phyloP scores from a whole-genome alignment of 306 rosid genomes.

The Trifolium subterraneum region DNA sequence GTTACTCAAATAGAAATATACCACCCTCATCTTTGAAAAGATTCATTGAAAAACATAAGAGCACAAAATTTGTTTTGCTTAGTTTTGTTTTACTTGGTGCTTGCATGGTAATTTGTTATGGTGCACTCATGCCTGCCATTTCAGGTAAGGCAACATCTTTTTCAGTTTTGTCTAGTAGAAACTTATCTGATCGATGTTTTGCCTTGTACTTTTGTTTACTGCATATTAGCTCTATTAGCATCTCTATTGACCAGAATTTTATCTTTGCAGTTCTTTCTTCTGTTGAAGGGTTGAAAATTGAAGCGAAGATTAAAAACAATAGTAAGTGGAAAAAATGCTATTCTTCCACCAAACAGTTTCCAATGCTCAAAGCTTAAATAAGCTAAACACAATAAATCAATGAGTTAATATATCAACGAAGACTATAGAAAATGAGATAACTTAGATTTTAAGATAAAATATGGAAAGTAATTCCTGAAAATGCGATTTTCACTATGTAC shows the following conservation, averaged over 20 bases:
- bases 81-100: conserved; percentile 75
- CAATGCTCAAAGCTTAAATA: conserved; percentile 29
- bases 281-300: conserved; percentile 69
- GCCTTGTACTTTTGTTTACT: conserved; percentile 26
- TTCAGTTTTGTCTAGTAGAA: conserved; percentile 23
- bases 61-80: conserved; percentile 60
- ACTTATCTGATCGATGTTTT: conserved; percentile 30
- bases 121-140: conserved; percentile 78
- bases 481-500: conserved; percentile 26
- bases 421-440: conserved; percentile 15
- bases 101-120: conserved; percentile 77
- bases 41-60: conserved; percentile 74
- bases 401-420: conserved; percentile 6
- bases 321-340: conserved; percentile 56
- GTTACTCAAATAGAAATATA: conserved; percentile 55
- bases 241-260: conserved; percentile 43
- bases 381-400: conserved; percentile 10
- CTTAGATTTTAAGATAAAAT: conserved; percentile 15
- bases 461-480: conserved; percentile 20
- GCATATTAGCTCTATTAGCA: conserved; percentile 26
- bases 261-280: conserved; percentile 76
- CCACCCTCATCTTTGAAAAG: conserved; percentile 60
- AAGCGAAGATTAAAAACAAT: conserved; percentile 46
- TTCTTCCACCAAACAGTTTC: conserved; percentile 27
- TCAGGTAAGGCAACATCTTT: conserved; percentile 57